Percentiles rank a stretch among this genome's conserved stretches.
phyloP scores from a whole-genome alignment of 495 filamentous ascomycete species.

The Astrothelium subdiscretum region DNA sequence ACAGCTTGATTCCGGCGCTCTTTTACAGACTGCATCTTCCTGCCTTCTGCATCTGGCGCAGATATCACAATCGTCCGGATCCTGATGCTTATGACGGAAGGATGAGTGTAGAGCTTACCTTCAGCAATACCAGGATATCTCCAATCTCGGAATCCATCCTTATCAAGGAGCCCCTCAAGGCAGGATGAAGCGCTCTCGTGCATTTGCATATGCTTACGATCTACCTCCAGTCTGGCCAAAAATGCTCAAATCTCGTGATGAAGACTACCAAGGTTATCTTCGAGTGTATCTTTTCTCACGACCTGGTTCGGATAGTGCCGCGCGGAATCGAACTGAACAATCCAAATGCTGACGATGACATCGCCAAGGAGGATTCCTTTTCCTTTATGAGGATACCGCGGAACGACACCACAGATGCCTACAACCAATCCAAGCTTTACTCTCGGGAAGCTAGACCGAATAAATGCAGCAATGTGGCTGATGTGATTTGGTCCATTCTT shows the following conservation, averaged over 20 bases:
- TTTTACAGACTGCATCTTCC: background rate
- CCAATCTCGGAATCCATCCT: background rate
- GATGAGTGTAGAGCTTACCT: background rate
- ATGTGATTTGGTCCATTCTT: slow-evolving; percentile 19
- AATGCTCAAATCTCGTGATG: background rate
- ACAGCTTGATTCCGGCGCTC: background rate
- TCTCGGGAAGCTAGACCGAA: slow-evolving; percentile 6
- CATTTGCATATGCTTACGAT: background rate
- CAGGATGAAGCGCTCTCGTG: background rate
- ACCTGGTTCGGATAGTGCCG: background rate
- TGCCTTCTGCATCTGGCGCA: background rate
- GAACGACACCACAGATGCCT: slow-evolving; percentile 4
- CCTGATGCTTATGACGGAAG: slow-evolving; percentile 1
- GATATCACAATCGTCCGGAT: background rate
- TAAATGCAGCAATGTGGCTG: slow-evolving; percentile 13
- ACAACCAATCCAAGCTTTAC: slow-evolving; percentile 3
- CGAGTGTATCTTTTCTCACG: background rate
- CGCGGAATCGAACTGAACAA: slow-evolving; percentile 6
- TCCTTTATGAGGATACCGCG: background rate
- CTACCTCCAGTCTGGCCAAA: background rate
- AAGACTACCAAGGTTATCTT: background rate
- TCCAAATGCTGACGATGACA: slow-evolving; percentile 2
- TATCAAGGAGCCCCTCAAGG: background rate
- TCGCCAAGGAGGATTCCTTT: slow-evolving; percentile 2
- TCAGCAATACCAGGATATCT: background rate